Evolutionary conservation across 139 green algal genomes (phyloP).

Genomic region (Chlamydomonas sp.): DNA sequence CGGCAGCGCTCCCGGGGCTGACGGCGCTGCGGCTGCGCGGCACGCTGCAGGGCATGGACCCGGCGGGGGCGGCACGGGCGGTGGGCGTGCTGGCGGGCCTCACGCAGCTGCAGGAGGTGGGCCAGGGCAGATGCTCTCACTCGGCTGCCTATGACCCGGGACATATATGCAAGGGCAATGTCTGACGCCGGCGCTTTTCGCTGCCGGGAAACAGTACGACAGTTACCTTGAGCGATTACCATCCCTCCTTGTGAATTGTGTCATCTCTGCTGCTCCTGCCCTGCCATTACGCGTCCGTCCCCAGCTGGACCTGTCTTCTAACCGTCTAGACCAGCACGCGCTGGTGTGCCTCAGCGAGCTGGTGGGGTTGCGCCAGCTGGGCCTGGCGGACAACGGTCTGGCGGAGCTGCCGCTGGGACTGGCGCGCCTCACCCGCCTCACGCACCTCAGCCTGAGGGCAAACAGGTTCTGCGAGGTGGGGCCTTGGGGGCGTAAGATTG

Average conservation of each 20-base stretch:
- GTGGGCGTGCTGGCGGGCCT: slow-evolving; percentile 11
- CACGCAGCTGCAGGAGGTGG: background rate
- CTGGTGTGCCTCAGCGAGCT: slow-evolving; percentile 22
- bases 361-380: background rate
- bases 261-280: background rate
- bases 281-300: background rate
- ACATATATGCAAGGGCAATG: background rate
- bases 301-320: slow-evolving; percentile 30
- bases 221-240: background rate
- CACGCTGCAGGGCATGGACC: background rate
- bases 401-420: slow-evolving; percentile 21
- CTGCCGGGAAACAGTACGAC: too few species aligned
- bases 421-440: background rate
- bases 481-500: too few species aligned
- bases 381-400: slow-evolving; percentile 20
- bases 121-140: background rate
- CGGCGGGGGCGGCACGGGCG: background rate
- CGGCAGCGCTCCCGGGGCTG: background rate
- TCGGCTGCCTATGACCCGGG: too few species aligned
- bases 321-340: slow-evolving; percentile 22
- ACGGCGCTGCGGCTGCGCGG: background rate
- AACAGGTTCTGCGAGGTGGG: slow-evolving; percentile 19
- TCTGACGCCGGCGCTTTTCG: background rate
- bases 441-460: slow-evolving; percentile 9
- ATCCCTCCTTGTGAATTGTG: background rate